These are phyloP conservation scores for Podospora appendiculata DNA, from an alignment of 495 filamentous ascomycete species.

Conservation along the genomic window DNA sequence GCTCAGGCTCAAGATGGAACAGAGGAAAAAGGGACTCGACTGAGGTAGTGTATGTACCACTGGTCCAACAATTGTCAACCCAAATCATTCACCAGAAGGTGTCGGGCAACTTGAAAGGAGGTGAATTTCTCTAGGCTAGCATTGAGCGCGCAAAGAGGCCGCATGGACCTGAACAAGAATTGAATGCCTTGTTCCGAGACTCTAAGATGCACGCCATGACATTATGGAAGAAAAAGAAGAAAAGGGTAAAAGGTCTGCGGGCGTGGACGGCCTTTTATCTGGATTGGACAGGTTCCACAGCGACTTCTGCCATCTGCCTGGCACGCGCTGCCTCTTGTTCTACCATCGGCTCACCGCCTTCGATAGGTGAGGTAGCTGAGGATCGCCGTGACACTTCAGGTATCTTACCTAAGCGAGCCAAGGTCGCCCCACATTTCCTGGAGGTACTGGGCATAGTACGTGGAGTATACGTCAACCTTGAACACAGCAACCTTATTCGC, in stretches of 20 bases:
- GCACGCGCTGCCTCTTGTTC: too few relatives aligned
- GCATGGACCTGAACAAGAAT: slow-evolving; percentile 87
- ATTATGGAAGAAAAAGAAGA: slow-evolving; percentile 55
- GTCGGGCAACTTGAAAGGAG: slow-evolving; percentile 60
- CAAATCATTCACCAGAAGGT: slow-evolving; percentile 25
- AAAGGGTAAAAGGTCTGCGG: slow-evolving; percentile 15
- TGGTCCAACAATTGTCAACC: slow-evolving; percentile 38
- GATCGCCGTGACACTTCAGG: too few relatives aligned
- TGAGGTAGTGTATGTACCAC: slow-evolving; percentile 32
- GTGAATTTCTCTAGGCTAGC: slow-evolving; percentile 82
- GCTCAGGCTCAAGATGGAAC: slow-evolving; percentile 80
- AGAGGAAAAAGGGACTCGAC: slow-evolving; percentile 43
- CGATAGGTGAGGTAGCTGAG: too few relatives aligned
- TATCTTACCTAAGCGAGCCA: too few relatives aligned
- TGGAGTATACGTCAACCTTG: too few relatives aligned
- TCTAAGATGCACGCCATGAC: slow-evolving; percentile 98
- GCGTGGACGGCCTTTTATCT: slow-evolving; percentile 6
- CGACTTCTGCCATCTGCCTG: not conserved
- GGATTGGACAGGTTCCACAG: not conserved
- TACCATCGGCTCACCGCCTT: too few relatives aligned
- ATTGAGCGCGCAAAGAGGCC: slow-evolving; percentile 95
- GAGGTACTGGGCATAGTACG: too few relatives aligned
- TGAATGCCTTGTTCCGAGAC: slow-evolving; percentile 95
- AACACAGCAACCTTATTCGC: not conserved
- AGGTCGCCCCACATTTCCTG: too few relatives aligned